phyloP scores from a whole-genome alignment of 768 basidiomycete species.

The Kwoniella pini region DNA sequence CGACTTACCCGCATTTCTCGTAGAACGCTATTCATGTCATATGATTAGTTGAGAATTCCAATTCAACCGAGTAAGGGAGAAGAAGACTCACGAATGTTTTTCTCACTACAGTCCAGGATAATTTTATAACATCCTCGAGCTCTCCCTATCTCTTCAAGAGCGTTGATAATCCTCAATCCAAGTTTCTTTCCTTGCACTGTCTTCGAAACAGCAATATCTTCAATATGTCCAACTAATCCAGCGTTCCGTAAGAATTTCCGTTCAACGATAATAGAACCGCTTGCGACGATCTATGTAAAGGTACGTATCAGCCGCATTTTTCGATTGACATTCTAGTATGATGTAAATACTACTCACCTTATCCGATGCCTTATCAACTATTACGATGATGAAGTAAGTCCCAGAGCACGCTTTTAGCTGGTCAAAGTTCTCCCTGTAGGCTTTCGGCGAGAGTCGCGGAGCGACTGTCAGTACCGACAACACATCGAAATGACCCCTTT shows the following conservation, averaged over 20 bases:
- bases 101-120: slow-evolving; percentile 88
- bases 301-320: neutral
- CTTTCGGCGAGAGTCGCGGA: slow-evolving; percentile 65
- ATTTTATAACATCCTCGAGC: slow-evolving; percentile 86
- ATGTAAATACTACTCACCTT: slow-evolving; percentile 18
- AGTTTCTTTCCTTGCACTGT: slow-evolving; percentile 87
- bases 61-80: no score
- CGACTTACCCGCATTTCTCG: slow-evolving; percentile 68
- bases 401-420: slow-evolving; percentile 42
- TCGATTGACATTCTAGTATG: neutral
- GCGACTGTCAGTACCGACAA: slow-evolving; percentile 71
- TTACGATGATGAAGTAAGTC: slow-evolving; percentile 83
- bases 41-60: no score
- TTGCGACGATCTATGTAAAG: slow-evolving; percentile 69
- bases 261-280: slow-evolving; percentile 83
- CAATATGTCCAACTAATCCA: slow-evolving; percentile 91
- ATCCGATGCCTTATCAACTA: slow-evolving; percentile 73
- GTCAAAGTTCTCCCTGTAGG: slow-evolving; percentile 61
- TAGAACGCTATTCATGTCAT: slow-evolving; percentile 94
- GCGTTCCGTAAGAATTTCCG: slow-evolving; percentile 87
- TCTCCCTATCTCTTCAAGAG: slow-evolving; percentile 79
- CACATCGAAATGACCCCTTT: slow-evolving; percentile 77
- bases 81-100: slow-evolving; percentile 77
- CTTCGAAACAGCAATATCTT: slow-evolving; percentile 93
- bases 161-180: slow-evolving; percentile 81